phyloP scores from a whole-genome alignment of 1,284 basidiomycete species.

The Puccinia brachypodii region DNA sequence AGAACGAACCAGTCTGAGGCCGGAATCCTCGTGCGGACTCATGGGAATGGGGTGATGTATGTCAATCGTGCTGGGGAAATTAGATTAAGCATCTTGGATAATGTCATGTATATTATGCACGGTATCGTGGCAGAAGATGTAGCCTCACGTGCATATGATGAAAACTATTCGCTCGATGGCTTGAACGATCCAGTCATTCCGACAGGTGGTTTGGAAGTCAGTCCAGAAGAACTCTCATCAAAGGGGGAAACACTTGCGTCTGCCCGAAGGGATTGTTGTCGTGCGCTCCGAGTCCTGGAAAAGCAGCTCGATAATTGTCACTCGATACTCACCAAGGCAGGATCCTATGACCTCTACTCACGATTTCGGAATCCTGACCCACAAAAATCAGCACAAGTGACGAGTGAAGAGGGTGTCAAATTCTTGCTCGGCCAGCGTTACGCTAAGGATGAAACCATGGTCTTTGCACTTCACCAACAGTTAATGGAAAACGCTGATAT shows the following conservation, averaged over 20 bases:
- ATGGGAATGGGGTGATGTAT: conserved; percentile 37
- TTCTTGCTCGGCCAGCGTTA: conserved; percentile 49
- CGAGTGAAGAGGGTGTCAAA: neutral
- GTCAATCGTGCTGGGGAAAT: conserved; percentile 46
- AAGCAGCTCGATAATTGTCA: conserved; percentile 48
- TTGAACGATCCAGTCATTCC: conserved; percentile 33
- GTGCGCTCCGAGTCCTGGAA: conserved; percentile 51
- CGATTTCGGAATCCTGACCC: conserved; percentile 40
- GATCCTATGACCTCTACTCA: conserved; percentile 53
- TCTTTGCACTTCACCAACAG: conserved; percentile 72
- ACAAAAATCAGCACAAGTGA: conserved; percentile 54
- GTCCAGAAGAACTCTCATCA: conserved; percentile 6
- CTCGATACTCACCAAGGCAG: conserved; percentile 51
- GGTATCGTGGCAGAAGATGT: conserved; percentile 27
- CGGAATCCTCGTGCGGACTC: conserved; percentile 35
- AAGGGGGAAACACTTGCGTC: conserved; percentile 10
- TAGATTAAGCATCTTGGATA: conserved; percentile 44
- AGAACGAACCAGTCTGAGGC: conserved; percentile 45
- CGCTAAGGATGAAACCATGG: conserved; percentile 54
- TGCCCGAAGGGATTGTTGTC: conserved; percentile 43
- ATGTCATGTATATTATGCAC: conserved; percentile 48
- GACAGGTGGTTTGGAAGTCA: neutral
- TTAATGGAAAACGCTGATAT: conserved; percentile 68
- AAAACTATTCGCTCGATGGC: conserved; percentile 27
- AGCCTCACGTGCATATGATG: conserved; percentile 31